Percentiles rank a stretch among this genome's conserved stretches.
phyloP scores from a whole-genome alignment of 164 flowering plant genomes.

The Buxus sempervirens region DNA sequence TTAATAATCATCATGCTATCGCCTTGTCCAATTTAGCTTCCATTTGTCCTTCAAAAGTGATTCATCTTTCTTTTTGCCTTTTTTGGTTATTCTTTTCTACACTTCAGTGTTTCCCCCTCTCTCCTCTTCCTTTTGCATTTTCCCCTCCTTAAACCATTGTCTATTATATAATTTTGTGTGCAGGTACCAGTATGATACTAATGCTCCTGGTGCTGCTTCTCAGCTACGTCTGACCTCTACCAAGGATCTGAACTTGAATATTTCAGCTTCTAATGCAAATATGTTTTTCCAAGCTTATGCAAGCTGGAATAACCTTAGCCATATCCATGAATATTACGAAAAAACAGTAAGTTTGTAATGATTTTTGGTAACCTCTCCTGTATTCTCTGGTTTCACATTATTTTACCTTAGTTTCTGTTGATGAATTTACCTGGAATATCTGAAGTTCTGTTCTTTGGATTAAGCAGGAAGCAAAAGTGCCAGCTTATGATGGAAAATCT shows the following conservation, averaged over 20 bases:
- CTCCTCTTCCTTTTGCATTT: not conserved
- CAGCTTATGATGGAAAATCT: constrained; percentile 41
- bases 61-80: too few relatives aligned
- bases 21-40: too few relatives aligned
- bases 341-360: constrained; percentile 34
- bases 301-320: constrained; percentile 82
- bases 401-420: not conserved
- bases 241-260: constrained; percentile 76
- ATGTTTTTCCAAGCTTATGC: constrained; percentile 96
- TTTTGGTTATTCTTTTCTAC: not conserved
- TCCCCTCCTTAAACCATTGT: not conserved
- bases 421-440: not conserved
- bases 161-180: constrained; percentile 4
- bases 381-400: not conserved
- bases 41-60: too few relatives aligned
- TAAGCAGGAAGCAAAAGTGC: constrained; percentile 48
- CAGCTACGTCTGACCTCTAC: constrained; percentile 74
- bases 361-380: not conserved
- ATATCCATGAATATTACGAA: constrained; percentile 43
- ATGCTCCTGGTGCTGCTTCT: constrained; percentile 71
- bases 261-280: constrained; percentile 87
- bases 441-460: constrained; percentile 5
- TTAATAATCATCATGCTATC: too few relatives aligned
- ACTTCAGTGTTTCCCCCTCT: too few relatives aligned
- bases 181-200: constrained; percentile 78